Base-by-base conservation (phyloP, 176 grass and related monocot genomes). In the Melocanna baccifera region DNA sequence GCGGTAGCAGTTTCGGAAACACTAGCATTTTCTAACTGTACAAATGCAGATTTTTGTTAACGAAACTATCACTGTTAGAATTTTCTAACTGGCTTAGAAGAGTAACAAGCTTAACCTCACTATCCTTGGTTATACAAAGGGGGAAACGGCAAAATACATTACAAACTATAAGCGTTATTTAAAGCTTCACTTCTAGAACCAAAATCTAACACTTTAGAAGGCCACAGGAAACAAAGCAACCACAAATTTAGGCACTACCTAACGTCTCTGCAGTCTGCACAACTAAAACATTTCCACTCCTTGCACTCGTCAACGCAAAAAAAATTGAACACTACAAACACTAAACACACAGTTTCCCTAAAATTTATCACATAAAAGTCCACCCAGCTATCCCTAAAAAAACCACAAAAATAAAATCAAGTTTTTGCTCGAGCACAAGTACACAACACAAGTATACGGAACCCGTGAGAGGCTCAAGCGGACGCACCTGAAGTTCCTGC, bases 401-500 rank as follows among this genome's bases (percentile, higher is more conserved):
- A 63, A 25, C n/a, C 63, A 16, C 34, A 73, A 59, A 6, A 61
- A 67, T 20, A 36, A 36, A 36, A 18, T 32, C 46, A 20, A 16
- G 34, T 40, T 19, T 62, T 81, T 43, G 48, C 47, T 46, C 13
- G 22, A 20, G 67, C 55, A 39, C 4, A 14, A 62, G 52, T 41
- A 12, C 85, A 42, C 2, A 14, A 70, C n/a, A 10, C 3, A 69
- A 9, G 23, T 19, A 65, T 58, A 65, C 42, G n/a, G 23, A 78
- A 47, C 19, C 32, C 47, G 13, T 25, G 46, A 37, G 23, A 71
- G 12, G 32, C 34, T 72, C 40, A 74, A 48, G 4, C 39, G 23
- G 65, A 46, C 67, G 29, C 29, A 97, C 96, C 93, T 99, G 91
- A 99, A 99, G 75, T 99, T 94, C 77, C 96, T 90, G 86, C 96